Evolutionary conservation across 1,139 yeast genomes (phyloP).

Genomic region (Suhomyces yuchorum): DNA sequence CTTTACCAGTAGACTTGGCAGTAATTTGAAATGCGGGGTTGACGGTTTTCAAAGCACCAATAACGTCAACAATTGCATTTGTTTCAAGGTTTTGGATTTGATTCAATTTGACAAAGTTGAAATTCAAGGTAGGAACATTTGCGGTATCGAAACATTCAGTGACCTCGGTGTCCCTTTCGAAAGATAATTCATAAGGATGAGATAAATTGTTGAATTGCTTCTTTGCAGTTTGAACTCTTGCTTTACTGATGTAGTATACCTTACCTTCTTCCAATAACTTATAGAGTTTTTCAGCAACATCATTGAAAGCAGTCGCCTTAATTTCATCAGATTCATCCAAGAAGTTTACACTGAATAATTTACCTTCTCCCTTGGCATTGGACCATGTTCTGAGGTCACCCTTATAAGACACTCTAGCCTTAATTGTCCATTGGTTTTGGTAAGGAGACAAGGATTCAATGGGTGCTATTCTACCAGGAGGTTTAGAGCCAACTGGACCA

Average conservation of each 20-base stretch:
- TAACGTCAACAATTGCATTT: slow-evolving; percentile 76
- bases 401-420: slow-evolving; percentile 86
- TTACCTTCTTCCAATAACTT: slow-evolving; percentile 83
- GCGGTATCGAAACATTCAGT: slow-evolving; percentile 67
- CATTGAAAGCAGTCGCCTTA: slow-evolving; percentile 92
- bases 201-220: slow-evolving; percentile 81
- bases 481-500: slow-evolving; percentile 16
- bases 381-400: slow-evolving; percentile 89
- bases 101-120: slow-evolving; percentile 71
- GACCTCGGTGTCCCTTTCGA: slow-evolving; percentile 78
- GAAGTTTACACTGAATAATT: slow-evolving; percentile 82
- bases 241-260: slow-evolving; percentile 82
- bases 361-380: slow-evolving; percentile 85
- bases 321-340: slow-evolving; percentile 96
- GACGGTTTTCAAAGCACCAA: slow-evolving; percentile 81
- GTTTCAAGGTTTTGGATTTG: slow-evolving; percentile 68
- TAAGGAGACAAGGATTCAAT: slow-evolving; percentile 92
- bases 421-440: slow-evolving; percentile 87
- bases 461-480: slow-evolving; percentile 51
- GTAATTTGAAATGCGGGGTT: slow-evolving; percentile 76
- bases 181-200: slow-evolving; percentile 84
- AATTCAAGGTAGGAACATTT: slow-evolving; percentile 78
- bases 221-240: slow-evolving; percentile 79
- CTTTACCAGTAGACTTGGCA: slow-evolving; percentile 91
- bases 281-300: slow-evolving; percentile 76